Conservation (phyloP, 2,329 filamentous ascomycete species). For the Pseudogymnoascus sp. region DNA sequence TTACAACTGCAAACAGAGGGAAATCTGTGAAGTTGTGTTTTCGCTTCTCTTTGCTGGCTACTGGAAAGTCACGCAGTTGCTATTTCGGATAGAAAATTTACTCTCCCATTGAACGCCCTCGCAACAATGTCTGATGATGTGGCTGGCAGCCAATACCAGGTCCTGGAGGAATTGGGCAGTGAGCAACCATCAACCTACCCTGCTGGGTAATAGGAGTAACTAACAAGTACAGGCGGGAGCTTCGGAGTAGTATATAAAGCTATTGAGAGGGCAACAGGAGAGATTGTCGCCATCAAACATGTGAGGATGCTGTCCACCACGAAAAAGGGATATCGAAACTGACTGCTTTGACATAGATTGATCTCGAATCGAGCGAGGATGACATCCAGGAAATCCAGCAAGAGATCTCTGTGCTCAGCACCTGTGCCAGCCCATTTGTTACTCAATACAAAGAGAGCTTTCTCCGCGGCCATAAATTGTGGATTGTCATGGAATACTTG, state of each 20-base stretch:
- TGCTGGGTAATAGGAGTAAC: neutral
- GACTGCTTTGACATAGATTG: conserved; percentile 58
- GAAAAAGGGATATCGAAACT: conserved; percentile 13
- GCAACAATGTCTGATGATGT: conserved; percentile 46
- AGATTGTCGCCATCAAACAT: conserved; percentile 94
- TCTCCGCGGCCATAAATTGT: conserved; percentile 90
- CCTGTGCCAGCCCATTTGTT: conserved; percentile 86
- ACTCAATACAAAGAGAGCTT: conserved; percentile 97
- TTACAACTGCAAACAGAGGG: conserved; percentile 4
- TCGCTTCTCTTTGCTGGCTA: neutral
- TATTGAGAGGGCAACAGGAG: conserved; percentile 81
- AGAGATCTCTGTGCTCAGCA: conserved; percentile 90
- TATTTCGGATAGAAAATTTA: conserved; percentile 4
- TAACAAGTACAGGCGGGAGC: conserved; percentile 61
- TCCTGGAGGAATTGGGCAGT: conserved; percentile 95
- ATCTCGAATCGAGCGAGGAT: conserved; percentile 96
- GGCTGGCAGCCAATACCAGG: conserved; percentile 82
- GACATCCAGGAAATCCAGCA: conserved; percentile 98
- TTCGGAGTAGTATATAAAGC: conserved; percentile 97
- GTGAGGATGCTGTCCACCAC: conserved; percentile 42
- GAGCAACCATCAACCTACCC: conserved; percentile 34
- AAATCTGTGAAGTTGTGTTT: neutral
- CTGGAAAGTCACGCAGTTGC: conserved; percentile 6
- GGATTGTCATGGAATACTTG: conserved; percentile 99
- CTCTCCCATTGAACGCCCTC: neutral